Percentiles rank a stretch among this genome's conserved stretches.
Evolutionary conservation across 352 stramenopile species (phyloP).

Genomic region (Globisporangium abappressorium): DNA sequence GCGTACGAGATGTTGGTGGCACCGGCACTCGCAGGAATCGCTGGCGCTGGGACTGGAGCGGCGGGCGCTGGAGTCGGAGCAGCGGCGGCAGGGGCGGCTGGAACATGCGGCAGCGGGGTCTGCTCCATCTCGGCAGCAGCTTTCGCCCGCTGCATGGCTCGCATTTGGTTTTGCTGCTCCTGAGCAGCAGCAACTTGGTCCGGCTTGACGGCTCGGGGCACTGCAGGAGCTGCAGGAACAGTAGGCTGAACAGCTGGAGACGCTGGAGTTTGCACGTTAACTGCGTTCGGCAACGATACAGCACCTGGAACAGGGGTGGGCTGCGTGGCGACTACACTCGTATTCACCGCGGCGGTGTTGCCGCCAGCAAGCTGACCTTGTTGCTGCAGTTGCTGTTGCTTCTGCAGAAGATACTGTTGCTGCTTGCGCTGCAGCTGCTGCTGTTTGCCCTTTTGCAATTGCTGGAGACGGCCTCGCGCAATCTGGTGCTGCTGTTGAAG

Average conservation of each 20-base stretch:
- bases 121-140: slow-evolving; percentile 54
- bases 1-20: slow-evolving; percentile 43
- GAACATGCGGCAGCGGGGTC: slow-evolving; percentile 30
- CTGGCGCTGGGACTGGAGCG: slow-evolving; percentile 14
- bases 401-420: slow-evolving; percentile 75
- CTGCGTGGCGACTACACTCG: slow-evolving; percentile 33
- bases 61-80: slow-evolving; percentile 16
- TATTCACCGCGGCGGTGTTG: slow-evolving; percentile 22
- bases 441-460: slow-evolving; percentile 80
- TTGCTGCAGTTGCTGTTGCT: slow-evolving; percentile 68
- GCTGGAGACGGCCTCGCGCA: slow-evolving; percentile 57
- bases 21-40: slow-evolving; percentile 15
- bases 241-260: slow-evolving; percentile 14
- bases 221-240: slow-evolving; percentile 20
- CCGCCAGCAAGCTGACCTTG: slow-evolving; percentile 30
- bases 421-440: slow-evolving; percentile 80
- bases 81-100: slow-evolving; percentile 1
- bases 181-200: slow-evolving; percentile 57
- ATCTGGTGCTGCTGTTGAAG: slow-evolving; percentile 76
- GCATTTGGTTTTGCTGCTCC: slow-evolving; percentile 60
- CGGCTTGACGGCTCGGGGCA: slow-evolving; percentile 45
- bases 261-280: slow-evolving; percentile 32
- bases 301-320: slow-evolving; percentile 24
- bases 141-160: slow-evolving; percentile 59
- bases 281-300: slow-evolving; percentile 38